phyloP scores from a whole-genome alignment of 345 rosid species.

The Angophora floribunda region DNA sequence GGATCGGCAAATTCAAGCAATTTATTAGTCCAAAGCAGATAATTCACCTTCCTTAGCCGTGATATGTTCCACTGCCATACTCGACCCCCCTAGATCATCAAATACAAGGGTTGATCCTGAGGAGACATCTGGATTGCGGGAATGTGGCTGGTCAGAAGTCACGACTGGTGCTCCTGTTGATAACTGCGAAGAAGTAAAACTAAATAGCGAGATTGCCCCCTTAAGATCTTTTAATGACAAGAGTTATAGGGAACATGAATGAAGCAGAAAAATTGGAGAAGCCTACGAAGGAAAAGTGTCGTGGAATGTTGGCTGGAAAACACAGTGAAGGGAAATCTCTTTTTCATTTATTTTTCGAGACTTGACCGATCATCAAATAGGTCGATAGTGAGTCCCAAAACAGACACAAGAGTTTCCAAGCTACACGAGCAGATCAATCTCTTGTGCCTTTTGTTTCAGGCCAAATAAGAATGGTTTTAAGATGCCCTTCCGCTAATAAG shows the following conservation, averaged over 20 bases:
- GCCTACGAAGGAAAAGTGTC: neutral
- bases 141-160: constrained; percentile 3
- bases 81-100: neutral
- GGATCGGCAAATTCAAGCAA: neutral
- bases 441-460: neutral
- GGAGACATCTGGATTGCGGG: neutral
- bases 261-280: neutral
- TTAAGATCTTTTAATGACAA: neutral
- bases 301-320: neutral
- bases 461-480: too few species aligned
- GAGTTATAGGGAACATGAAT: fast-evolving
- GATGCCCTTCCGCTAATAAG: neutral
- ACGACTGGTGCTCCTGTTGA: neutral
- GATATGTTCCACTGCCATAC: neutral
- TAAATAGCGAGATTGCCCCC: neutral
- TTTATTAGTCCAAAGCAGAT: neutral
- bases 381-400: neutral
- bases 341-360: neutral
- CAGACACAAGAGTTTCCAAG: neutral
- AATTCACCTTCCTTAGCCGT: neutral
- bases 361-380: neutral
- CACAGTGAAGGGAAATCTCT: neutral
- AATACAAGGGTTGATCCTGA: neutral
- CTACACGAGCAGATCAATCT: neutral
- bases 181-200: neutral